Evolutionary conservation across 352 stramenopile species (phyloP), one percentile per base, ranked within the genome.

Genomic region (Phytophthora brassicae): DNA sequence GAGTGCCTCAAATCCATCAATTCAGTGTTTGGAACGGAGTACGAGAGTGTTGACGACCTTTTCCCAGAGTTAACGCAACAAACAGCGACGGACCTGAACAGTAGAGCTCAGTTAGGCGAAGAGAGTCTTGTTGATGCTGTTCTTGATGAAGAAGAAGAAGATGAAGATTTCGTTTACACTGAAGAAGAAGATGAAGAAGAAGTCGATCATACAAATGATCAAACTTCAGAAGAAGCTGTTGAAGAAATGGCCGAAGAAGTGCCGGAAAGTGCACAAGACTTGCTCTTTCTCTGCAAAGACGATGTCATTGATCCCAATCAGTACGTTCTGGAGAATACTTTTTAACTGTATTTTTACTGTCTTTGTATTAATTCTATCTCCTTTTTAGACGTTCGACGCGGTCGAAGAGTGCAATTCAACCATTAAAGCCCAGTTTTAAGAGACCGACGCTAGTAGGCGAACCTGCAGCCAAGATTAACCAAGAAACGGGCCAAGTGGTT

Each of bases 1-100:
- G 83, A 94, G 56, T 86, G 75, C 19, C 73, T 95, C 28, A 91
- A 90, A 57, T 68, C 70, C 20, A 86, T 93, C 55, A 95, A 95
- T 56, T 86, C 80, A 26, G 78, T 86, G 31, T 94, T 91, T 51
- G 78, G 71, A 1, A 84, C 83, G 12, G 86, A 72, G 39, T 90
- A 84, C 59, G 84, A 93, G 58, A 79, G 51, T 17, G 51, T 89
- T 1, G 49, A 68, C n/a, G 64, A 76, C 38, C 61, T 84, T 11
- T 87, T 88, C 41, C 77, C 80, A 3, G 74, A 88, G 31, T 56
- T 92, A 2, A 29, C 19, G 6, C 39, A 65, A 1, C 55, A 77
- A 62, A 41, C 44, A 48, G 24, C 26, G 41, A 61, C 47, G 33
- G 47, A 45, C 57, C 31, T 35, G 20, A 56, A 56, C 61, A 60